phyloP scores from a whole-genome alignment of 164 flowering plant species.

The Macadamia tetraphylla region DNA sequence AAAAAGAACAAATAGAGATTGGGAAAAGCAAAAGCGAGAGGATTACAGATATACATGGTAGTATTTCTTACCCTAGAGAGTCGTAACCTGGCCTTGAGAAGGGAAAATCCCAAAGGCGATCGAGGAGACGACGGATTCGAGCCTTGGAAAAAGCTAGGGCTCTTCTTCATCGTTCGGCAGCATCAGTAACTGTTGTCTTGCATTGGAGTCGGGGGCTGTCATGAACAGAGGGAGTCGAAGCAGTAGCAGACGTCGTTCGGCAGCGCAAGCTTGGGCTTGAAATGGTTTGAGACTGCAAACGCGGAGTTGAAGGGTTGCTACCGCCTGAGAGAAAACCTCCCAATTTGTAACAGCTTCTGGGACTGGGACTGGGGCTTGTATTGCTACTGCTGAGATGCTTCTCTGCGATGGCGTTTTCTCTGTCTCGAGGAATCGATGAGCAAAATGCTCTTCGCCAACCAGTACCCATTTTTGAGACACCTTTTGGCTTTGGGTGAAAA shows the following conservation, averaged over 20 bases:
- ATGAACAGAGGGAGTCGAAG: constrained; percentile 12
- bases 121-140: constrained; percentile 68
- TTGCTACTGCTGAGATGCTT: constrained; percentile 15
- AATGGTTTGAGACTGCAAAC: constrained; percentile 33
- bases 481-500: too few species aligned
- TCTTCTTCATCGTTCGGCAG: constrained; percentile 24
- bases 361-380: constrained; percentile 30
- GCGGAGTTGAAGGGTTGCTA: constrained; percentile 72
- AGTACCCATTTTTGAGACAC: constrained; percentile 47
- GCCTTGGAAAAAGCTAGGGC: constrained; percentile 23
- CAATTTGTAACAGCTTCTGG: constrained; percentile 41
- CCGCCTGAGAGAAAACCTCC: constrained; percentile 41
- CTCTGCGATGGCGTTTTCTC: constrained; percentile 16
- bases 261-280: constrained; percentile 27
- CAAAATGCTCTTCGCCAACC: constrained; percentile 97
- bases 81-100: constrained; percentile 68
- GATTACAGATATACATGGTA: not conserved
- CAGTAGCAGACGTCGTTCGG: constrained; percentile 18
- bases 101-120: constrained; percentile 69
- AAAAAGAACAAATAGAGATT: not conserved
- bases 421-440: constrained; percentile 56
- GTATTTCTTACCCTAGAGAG: constrained; percentile 48
- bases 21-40: not conserved
- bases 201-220: constrained; percentile 53
- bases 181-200: constrained; percentile 28